These are phyloP conservation scores for Candida michaelii DNA, from an alignment of 805 yeast genomes.

Conservation along the genomic window DNA sequence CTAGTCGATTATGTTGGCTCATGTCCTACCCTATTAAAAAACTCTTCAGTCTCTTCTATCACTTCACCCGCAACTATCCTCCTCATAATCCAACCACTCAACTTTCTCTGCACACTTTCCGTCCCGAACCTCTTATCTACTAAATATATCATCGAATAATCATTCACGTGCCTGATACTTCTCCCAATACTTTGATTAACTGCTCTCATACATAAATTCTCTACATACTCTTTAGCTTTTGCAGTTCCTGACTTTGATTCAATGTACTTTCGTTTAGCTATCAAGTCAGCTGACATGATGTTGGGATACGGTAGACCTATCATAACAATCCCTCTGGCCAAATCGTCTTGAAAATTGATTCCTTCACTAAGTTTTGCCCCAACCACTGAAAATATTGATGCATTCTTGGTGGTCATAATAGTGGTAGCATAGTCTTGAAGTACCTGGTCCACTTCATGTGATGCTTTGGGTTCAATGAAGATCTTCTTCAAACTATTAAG, in stretches of 20 bases:
- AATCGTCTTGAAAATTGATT: conserved; percentile 80
- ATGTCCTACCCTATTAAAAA: too few relatives aligned
- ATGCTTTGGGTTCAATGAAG: conserved; percentile 55
- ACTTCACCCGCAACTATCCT: conserved; percentile 19
- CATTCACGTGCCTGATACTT: conserved; percentile 80
- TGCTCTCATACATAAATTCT: conserved; percentile 84
- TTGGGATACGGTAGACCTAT: conserved; percentile 91
- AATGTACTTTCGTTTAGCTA: conserved; percentile 67
- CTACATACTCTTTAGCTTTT: conserved; percentile 61
- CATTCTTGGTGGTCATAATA: conserved; percentile 49
- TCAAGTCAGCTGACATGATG: conserved; percentile 73
- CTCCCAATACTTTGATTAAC: conserved; percentile 93
- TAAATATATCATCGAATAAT: conserved; percentile 73
- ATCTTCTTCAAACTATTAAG: conserved; percentile 43
- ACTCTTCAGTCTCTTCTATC: conserved; percentile 25
- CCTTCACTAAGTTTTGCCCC: conserved; percentile 95
- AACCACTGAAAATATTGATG: conserved; percentile 77
- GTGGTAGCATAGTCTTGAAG: conserved; percentile 51
- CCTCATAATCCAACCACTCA: conserved; percentile 72
- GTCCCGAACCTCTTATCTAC: conserved; percentile 62
- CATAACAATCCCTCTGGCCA: conserved; percentile 87
- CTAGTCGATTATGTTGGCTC: too few relatives aligned
- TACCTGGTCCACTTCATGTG: conserved; percentile 43
- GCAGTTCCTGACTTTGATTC: conserved; percentile 49
- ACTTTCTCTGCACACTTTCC: conserved; percentile 49